phyloP scores from a whole-genome alignment of 352 stramenopile species.

The Halophytophthora batemanensis region DNA sequence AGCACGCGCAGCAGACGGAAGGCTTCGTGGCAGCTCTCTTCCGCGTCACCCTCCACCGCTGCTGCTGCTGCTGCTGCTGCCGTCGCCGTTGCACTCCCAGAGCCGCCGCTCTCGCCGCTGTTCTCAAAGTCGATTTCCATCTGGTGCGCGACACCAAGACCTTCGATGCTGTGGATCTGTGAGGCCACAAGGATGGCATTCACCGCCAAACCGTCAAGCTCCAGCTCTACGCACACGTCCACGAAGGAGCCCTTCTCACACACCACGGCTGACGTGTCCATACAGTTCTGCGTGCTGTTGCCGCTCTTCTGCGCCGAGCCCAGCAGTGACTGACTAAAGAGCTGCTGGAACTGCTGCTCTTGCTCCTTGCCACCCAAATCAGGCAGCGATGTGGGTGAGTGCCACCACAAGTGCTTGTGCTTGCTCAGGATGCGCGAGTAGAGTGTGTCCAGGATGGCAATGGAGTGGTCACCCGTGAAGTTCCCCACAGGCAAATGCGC shows the following conservation, averaged over 20 bases:
- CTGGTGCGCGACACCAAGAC: conserved; percentile 49
- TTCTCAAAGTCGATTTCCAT: conserved; percentile 68
- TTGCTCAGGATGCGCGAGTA: conserved; percentile 91
- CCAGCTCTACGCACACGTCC: conserved; percentile 69
- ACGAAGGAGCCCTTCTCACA: conserved; percentile 91
- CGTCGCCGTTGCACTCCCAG: conserved; percentile 9
- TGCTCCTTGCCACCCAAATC: conserved; percentile 88
- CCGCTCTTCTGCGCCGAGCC: conserved; percentile 17
- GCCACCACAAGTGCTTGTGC: conserved; percentile 96
- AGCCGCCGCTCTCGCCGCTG: conserved; percentile 11
- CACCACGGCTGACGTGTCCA: conserved; percentile 72
- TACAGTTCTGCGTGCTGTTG: conserved; percentile 24
- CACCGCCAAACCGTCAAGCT: conserved; percentile 71
- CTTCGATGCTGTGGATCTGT: conserved; percentile 76
- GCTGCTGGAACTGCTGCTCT: conserved; percentile 85
- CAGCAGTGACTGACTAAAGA: conserved; percentile 48
- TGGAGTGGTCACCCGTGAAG: conserved; percentile 88
- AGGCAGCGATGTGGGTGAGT: conserved; percentile 82
- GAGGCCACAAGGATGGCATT: conserved; percentile 71
- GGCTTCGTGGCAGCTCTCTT: conserved; percentile 90
- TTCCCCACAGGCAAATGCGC: conserved; percentile 95
- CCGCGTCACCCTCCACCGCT: conserved; percentile 52
- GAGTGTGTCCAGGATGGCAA: conserved; percentile 92
- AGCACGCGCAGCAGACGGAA: conserved; percentile 91
- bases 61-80: conserved; percentile 12